These are phyloP conservation scores for Penicillium fuscoglaucum DNA, from an alignment of 2,329 filamentous ascomycete genomes.

Conservation along the genomic window DNA sequence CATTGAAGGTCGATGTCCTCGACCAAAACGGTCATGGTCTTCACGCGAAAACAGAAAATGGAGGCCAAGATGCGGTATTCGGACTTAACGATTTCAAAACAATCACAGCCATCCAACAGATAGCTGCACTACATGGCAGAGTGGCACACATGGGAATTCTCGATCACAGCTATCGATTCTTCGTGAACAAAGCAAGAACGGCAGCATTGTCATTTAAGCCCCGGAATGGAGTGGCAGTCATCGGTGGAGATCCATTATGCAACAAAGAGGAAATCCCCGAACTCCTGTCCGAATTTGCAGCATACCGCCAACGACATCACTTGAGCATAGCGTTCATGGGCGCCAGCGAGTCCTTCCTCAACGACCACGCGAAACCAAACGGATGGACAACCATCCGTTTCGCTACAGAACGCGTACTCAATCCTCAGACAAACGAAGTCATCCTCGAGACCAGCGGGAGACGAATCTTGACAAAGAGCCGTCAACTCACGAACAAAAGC, in stretches of 20 bases:
- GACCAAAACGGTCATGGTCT: background rate
- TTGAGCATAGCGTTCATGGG: constrained; percentile 42
- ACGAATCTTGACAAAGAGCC: constrained; percentile 39
- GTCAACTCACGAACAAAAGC: constrained; percentile 37
- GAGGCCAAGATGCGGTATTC: constrained; percentile 24
- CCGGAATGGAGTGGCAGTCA: constrained; percentile 39
- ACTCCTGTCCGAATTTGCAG: constrained; percentile 39
- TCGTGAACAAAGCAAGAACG: constrained; percentile 37
- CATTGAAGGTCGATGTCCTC: background rate
- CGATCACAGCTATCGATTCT: constrained; percentile 44
- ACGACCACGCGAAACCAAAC: constrained; percentile 28
- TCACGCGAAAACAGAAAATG: background rate
- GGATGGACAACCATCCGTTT: constrained; percentile 42
- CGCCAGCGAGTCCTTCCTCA: constrained; percentile 35
- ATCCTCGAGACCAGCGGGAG: constrained; percentile 39
- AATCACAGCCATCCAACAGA: constrained; percentile 30
- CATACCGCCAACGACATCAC: constrained; percentile 32
- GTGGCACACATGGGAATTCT: constrained; percentile 49
- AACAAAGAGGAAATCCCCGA: constrained; percentile 22
- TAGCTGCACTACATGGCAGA: constrained; percentile 38
- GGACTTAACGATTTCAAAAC: constrained; percentile 36
- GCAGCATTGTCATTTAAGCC: constrained; percentile 44
- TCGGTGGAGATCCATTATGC: constrained; percentile 45
- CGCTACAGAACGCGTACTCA: constrained; percentile 42
- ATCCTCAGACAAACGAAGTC: constrained; percentile 43